Conservation (phyloP, 192 early-diverging fungal species). For the Gryganskiella cystojenkinii region DNA sequence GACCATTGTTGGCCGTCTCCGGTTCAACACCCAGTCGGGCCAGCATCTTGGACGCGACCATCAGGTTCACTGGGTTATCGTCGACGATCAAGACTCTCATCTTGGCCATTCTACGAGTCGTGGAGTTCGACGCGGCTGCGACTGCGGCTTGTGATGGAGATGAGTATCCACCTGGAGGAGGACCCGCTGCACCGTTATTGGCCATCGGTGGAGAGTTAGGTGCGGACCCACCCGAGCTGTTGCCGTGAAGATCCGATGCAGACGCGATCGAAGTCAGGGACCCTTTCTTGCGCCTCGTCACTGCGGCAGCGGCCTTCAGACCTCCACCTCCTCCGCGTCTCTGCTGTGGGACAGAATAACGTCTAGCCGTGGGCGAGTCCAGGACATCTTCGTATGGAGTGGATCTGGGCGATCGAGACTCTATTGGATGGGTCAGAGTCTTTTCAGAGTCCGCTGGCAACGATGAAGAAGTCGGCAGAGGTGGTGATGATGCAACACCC, state of each 20-base stretch:
- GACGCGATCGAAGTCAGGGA: neutral
- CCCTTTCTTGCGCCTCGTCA: neutral
- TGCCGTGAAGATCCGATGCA: neutral
- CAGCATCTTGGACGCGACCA: slow-evolving; percentile 53
- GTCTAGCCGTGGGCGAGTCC: too few relatives aligned
- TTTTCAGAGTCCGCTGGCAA: too few relatives aligned
- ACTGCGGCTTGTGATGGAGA: slow-evolving; percentile 33
- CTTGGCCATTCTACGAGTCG: slow-evolving; percentile 28
- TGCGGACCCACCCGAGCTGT: neutral
- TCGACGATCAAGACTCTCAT: slow-evolving; percentile 56
- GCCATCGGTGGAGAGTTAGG: too few relatives aligned
- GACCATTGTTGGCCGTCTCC: slow-evolving; percentile 48
- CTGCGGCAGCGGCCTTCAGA: neutral
- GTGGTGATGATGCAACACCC: too few relatives aligned
- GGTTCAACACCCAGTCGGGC: slow-evolving; percentile 38
- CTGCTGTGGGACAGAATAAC: too few relatives aligned
- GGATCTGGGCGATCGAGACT: too few relatives aligned
- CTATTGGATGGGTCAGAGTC: too few relatives aligned
- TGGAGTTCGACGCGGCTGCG: slow-evolving; percentile 30
- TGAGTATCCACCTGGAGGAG: slow-evolving; percentile 10
- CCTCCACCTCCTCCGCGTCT: too few relatives aligned
- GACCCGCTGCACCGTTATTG: slow-evolving; percentile 8
- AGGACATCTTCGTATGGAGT: too few relatives aligned
- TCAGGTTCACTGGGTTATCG: slow-evolving; percentile 58
- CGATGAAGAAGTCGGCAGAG: too few relatives aligned